Percentiles rank a stretch among this genome's conserved stretches.
Conservation (phyloP, 441 rosid species). For the Flueggea neowawraea region DNA sequence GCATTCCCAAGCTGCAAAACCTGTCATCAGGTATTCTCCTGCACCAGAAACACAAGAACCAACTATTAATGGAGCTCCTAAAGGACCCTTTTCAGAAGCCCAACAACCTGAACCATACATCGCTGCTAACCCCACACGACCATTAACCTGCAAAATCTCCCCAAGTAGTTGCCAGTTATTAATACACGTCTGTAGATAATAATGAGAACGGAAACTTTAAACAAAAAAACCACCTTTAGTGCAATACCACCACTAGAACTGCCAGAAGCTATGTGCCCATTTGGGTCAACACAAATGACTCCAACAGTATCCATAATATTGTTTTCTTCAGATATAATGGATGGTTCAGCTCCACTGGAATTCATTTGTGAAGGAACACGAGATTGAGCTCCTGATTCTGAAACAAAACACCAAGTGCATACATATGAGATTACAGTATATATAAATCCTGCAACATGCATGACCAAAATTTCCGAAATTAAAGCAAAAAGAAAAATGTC, state of each 20-base stretch:
- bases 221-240: slow-evolving; percentile 50
- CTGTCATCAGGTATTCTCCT: slow-evolving; percentile 91
- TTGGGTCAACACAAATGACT: slow-evolving; percentile 77
- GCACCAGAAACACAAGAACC: slow-evolving; percentile 92
- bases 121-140: slow-evolving; percentile 94
- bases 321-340: slow-evolving; percentile 41
- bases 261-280: slow-evolving; percentile 82
- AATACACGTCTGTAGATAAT: too few relatives aligned
- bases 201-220: too few relatives aligned
- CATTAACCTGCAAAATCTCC: slow-evolving; percentile 50
- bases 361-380: slow-evolving; percentile 11
- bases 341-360: slow-evolving; percentile 11
- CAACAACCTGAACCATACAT: slow-evolving; percentile 94
- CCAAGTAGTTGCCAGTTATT: background rate
- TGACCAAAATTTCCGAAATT: background rate
- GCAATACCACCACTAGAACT: slow-evolving; percentile 97
- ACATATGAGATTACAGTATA: background rate
- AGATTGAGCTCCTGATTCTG: slow-evolving; percentile 25
- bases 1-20: slow-evolving; percentile 89
- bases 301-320: slow-evolving; percentile 86
- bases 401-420: slow-evolving; percentile 7
- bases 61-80: slow-evolving; percentile 58
- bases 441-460: slow-evolving; percentile 2
- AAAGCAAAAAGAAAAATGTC: background rate
- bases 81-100: slow-evolving; percentile 85